Percentiles rank a stretch among this genome's conserved stretches.
Conservation (phyloP, 2,329 filamentous ascomycete genomes). For the Alternaria panax region DNA sequence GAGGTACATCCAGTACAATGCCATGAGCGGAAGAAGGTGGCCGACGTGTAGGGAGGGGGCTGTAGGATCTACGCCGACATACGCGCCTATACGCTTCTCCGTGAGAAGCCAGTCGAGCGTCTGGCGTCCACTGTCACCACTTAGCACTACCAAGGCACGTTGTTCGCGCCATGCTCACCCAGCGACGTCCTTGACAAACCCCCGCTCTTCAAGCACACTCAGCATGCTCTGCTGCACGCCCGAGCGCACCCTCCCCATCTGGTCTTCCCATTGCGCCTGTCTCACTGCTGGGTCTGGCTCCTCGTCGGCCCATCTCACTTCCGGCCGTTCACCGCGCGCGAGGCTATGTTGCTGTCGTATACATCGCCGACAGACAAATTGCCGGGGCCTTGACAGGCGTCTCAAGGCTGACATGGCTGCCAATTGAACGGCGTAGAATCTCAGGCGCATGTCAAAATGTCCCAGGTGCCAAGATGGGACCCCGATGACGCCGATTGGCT, state of each 20-base stretch:
- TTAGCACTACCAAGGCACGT: conserved; percentile 18
- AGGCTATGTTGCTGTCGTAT: conserved; percentile 30
- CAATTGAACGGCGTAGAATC: conserved; percentile 23
- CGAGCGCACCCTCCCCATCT: conserved; percentile 36
- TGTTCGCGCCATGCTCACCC: conserved; percentile 61
- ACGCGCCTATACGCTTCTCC: conserved; percentile 72
- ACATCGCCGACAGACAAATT: conserved; percentile 40
- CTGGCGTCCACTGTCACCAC: conserved; percentile 51
- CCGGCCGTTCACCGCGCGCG: conserved; percentile 25
- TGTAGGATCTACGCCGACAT: conserved; percentile 84
- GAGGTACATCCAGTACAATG: conserved; percentile 83
- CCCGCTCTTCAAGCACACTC: conserved; percentile 73
- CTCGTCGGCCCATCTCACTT: conserved; percentile 32
- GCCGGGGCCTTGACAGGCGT: conserved; percentile 37
- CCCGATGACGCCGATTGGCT: conserved; percentile 28
- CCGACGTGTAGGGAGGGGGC: conserved; percentile 81
- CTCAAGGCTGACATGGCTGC: conserved; percentile 41
- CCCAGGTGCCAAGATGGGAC: conserved; percentile 23
- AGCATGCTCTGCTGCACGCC: conserved; percentile 58
- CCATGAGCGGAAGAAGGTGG: conserved; percentile 82
- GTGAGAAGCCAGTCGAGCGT: conserved; percentile 70
- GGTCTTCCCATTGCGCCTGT: conserved; percentile 37
- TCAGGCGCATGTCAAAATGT: conserved; percentile 27
- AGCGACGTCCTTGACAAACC: conserved; percentile 75
- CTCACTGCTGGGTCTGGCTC: conserved; percentile 22